Evolutionary conservation across 495 filamentous ascomycete genomes (phyloP).

Genomic region (Penicillium egyptiacum): DNA sequence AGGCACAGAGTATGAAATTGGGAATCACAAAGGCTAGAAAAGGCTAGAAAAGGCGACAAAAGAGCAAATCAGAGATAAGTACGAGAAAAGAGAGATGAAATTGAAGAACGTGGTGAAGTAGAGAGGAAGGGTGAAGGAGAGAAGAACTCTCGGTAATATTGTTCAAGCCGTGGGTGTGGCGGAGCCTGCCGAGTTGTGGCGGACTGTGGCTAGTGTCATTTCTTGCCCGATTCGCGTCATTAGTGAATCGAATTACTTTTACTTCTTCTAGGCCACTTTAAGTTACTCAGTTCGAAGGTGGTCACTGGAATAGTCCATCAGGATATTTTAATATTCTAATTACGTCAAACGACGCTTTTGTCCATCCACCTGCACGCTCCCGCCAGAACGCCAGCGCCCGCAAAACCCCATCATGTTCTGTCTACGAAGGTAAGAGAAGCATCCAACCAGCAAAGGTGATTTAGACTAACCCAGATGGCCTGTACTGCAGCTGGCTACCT

Average conservation of each 20-base stretch:
- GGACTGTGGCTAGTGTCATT: constrained; percentile 22
- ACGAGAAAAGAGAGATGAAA: constrained; percentile 19
- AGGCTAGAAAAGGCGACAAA: background rate
- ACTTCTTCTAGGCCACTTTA: constrained; percentile 2
- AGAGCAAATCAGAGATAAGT: constrained; percentile 8
- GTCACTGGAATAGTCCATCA: background rate
- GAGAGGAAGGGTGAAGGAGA: constrained; percentile 20
- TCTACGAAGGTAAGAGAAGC: constrained; percentile 64
- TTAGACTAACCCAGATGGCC: constrained; percentile 25
- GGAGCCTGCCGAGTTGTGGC: constrained; percentile 11
- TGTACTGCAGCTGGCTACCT: constrained; percentile 50
- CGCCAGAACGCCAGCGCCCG: constrained; percentile 4
- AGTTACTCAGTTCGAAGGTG: background rate
- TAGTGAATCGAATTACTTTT: background rate
- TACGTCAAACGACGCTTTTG: background rate
- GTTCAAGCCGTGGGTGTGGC: constrained; percentile 13
- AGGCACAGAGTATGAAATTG: constrained; percentile 25
- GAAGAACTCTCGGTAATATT: constrained; percentile 23
- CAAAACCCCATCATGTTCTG: constrained; percentile 66
- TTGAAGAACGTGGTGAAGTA: constrained; percentile 26
- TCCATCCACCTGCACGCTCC: background rate
- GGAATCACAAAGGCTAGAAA: constrained; percentile 22
- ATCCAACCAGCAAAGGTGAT: background rate
- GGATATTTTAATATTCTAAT: background rate
- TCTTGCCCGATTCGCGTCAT: constrained; percentile 13